Evolutionary conservation across 2,329 filamentous ascomycete species (phyloP), one percentile per base, ranked within the genome.

Genomic region (Biscogniauxia marginata): DNA sequence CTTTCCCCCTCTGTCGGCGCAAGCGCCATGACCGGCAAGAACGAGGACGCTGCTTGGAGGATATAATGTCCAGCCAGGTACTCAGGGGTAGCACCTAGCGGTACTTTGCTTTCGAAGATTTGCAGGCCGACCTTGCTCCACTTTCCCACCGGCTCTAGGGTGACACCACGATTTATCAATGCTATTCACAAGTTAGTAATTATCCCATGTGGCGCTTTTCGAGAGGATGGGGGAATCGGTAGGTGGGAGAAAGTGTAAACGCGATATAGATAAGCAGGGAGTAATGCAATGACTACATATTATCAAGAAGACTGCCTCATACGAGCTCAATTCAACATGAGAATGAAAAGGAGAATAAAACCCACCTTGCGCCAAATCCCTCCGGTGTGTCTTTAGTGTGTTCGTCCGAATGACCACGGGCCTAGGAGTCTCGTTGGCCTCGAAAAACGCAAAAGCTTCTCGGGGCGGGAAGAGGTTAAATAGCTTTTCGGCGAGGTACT

Each of bases 91-190:
- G 95, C 95, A 82, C 93, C 93, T 1, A 97, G 84, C 47, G 62
- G 62, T 46, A 64, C 62, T 18, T 87, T 88, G 56, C 89, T 90
- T 74, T 99, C 95, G 73, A 99, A 99, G 58, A 99, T 86, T 74
- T 99, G 95, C 44, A 99, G 83, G 49, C 95, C 95, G 61, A 99
- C 92, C 78, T 99, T 99, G 65, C 90, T 95, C 95, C 95, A 99
- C 75, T 98, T 98, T 59, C 95, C 95, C 18, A 99, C 91, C 2
- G 95, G 95, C 75, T 99, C 93, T 43, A 99, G 84, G 13, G 93
- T 96, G 49, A 99, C 95, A 62, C 95, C 95, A 18, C 66, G 62
- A 52, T 66, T 66, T 54, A 66, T 68, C 2, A 70, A 52, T 23
- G 61, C 62, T 30, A 56, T 63, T n/a, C 58, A 97, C n/a, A 39